Percentiles rank a stretch among this genome's conserved stretches.
Conservation (phyloP, 2,329 filamentous ascomycete genomes). For the Trichoderma oligosporum region DNA sequence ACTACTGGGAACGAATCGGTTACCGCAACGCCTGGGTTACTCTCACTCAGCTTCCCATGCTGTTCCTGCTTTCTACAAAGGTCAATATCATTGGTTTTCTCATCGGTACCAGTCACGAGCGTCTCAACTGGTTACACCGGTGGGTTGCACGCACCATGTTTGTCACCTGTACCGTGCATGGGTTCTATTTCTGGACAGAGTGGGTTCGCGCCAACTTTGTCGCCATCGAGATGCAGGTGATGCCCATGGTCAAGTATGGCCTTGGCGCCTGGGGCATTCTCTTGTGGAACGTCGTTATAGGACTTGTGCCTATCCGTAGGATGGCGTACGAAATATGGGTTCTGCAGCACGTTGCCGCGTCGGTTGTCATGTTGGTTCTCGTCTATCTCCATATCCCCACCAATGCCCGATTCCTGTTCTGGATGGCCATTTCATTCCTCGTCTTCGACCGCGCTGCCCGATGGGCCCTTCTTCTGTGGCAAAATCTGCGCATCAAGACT, state of each 20-base stretch:
- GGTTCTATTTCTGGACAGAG: constrained; percentile 64
- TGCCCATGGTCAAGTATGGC: constrained; percentile 64
- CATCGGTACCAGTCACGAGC: constrained; percentile 62
- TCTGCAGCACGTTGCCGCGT: constrained; percentile 61
- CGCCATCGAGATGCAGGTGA: constrained; percentile 53
- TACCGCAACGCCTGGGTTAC: constrained; percentile 66
- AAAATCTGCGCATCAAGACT: constrained; percentile 47
- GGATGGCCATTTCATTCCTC: constrained; percentile 61
- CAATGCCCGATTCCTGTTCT: constrained; percentile 59
- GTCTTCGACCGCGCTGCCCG: constrained; percentile 60
- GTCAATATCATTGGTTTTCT: constrained; percentile 57
- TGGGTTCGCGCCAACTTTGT: constrained; percentile 61
- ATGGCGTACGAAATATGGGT: constrained; percentile 68
- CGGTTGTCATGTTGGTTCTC: constrained; percentile 59
- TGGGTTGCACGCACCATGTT: constrained; percentile 69
- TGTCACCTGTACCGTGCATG: constrained; percentile 64
- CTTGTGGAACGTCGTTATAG: constrained; percentile 61
- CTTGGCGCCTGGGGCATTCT: constrained; percentile 63
- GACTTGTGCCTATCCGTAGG: constrained; percentile 60
- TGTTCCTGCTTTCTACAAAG: constrained; percentile 60
- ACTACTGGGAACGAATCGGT: constrained; percentile 61
- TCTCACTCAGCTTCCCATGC: constrained; percentile 59
- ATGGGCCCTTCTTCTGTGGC: constrained; percentile 45
- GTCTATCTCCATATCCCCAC: constrained; percentile 60
- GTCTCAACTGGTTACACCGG: constrained; percentile 69